Evolutionary conservation across 2,329 filamentous ascomycete genomes (phyloP).

Genomic region (Nemania serpens): DNA sequence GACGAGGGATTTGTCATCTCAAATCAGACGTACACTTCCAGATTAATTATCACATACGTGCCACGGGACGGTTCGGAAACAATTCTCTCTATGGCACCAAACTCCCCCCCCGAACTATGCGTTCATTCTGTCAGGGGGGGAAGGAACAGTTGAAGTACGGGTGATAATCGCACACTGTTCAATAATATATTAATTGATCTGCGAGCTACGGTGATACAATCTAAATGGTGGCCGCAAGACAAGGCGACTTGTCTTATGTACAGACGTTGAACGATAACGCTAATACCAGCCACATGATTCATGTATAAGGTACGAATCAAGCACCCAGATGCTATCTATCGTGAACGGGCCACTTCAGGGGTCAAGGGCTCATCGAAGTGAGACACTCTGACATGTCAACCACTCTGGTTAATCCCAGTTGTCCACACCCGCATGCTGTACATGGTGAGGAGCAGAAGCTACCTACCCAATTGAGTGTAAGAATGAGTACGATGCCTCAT

Average conservation of each 20-base stretch:
- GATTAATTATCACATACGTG: too few species aligned
- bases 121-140: conserved; percentile 4
- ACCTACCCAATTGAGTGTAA: background rate
- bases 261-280: conserved; percentile 20
- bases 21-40: too few species aligned
- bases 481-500: background rate
- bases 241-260: conserved; percentile 16
- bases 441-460: background rate
- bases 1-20: too few species aligned
- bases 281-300: conserved; percentile 31
- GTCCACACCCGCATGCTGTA: background rate
- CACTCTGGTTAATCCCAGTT: background rate
- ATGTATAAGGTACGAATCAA: conserved; percentile 25
- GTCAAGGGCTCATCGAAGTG: background rate
- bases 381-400: conserved; percentile 18
- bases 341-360: conserved; percentile 19
- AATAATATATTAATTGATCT: conserved; percentile 21
- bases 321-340: background rate
- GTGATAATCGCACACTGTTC: conserved; percentile 5
- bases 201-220: conserved; percentile 19
- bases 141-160: background rate
- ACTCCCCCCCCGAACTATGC: background rate
- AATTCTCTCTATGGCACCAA: background rate
- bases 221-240: conserved; percentile 22
- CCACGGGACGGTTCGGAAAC: background rate